Percentiles rank a stretch among this genome's conserved stretches.
phyloP scores from a whole-genome alignment of 1,284 basidiomycete genomes.

The Ceratobasidium sp. region DNA sequence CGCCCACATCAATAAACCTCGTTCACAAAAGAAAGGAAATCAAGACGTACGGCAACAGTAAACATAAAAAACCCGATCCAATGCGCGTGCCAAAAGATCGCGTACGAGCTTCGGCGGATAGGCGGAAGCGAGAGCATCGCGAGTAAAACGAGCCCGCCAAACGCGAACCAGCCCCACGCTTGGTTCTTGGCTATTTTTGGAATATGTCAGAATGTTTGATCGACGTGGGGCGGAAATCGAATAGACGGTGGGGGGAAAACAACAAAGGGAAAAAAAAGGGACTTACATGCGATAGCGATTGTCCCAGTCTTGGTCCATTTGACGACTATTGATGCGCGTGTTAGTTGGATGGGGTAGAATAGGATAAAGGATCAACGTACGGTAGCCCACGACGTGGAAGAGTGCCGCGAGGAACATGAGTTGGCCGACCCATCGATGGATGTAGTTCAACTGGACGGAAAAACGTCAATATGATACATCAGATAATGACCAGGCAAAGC shows the following conservation, averaged over 20 bases:
- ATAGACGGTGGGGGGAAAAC: background rate
- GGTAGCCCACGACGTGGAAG: slow-evolving; percentile 42
- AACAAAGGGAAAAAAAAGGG: background rate
- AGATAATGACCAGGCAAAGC: background rate
- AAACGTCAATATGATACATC: background rate
- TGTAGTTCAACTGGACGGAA: slow-evolving; percentile 41
- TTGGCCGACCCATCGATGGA: slow-evolving; percentile 43
- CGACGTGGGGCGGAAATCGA: background rate
- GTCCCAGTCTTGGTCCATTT: slow-evolving; percentile 40
- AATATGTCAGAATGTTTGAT: background rate
- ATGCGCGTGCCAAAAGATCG: slow-evolving; percentile 41
- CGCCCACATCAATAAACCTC: too few species aligned
- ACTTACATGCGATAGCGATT: slow-evolving; percentile 23
- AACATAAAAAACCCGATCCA: slow-evolving; percentile 41
- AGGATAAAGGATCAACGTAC: slow-evolving; percentile 31
- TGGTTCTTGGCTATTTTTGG: slow-evolving; percentile 27
- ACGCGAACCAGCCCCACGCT: slow-evolving; percentile 40
- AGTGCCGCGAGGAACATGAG: slow-evolving; percentile 42
- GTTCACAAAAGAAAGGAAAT: background rate
- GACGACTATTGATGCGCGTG: slow-evolving; percentile 32
- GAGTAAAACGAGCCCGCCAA: slow-evolving; percentile 40
- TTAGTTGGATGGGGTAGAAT: background rate
- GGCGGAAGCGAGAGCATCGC: slow-evolving; percentile 36
- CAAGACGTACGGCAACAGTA: slow-evolving; percentile 35
- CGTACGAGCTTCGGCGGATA: slow-evolving; percentile 38